Base-by-base conservation (phyloP, 345 rosid species). In the Boechera retrofracta region DNA sequence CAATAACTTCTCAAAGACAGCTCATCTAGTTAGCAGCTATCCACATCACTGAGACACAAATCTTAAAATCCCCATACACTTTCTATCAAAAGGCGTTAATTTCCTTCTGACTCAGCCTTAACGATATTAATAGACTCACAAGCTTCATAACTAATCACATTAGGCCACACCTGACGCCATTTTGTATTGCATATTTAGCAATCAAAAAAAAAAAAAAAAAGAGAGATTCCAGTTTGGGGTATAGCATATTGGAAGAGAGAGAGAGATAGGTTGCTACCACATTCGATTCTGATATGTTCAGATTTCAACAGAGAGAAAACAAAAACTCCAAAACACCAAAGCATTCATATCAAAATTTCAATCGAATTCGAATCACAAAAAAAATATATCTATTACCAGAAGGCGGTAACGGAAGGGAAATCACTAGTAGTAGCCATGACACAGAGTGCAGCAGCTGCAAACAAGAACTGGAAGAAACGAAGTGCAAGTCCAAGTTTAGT, bases 381-480 rank as follows among this genome's bases (percentile, higher is more conserved):
- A 7, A 26, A 47, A 2, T 4, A 4, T 21, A 28, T 8, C 4
- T 38, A 38, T 38, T 83, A 88, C 98, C 95, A 83, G 67, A 93
- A 93, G 31, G 98, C 97, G 1, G 97, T 85, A 74, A 86, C 88
- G 28, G 89, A 78, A 54, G 88, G 89, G 79, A 91, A 91, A 57
- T 91, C 97, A 55, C 41, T 68, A 76, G 98, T 86, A 85, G 92
- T 72, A 77, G 86, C 87, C 98, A 89, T 93, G 67, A 87, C 88
- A 74, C 52, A 86, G 55, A 87, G 81, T 4, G 98, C 70, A 28
- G 88, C 72, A 62, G 79, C 69, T 1, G 95, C 88, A 63, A 89
- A 91, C 21, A 82, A 55, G 56, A 87, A 83, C 74, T 91, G 97
- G 12, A 33, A 67, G 78, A 88, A 82, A 31, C 97, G 93, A 49